Base-by-base conservation (phyloP, 2,329 filamentous ascomycete genomes). In the Balansia obtecta region DNA sequence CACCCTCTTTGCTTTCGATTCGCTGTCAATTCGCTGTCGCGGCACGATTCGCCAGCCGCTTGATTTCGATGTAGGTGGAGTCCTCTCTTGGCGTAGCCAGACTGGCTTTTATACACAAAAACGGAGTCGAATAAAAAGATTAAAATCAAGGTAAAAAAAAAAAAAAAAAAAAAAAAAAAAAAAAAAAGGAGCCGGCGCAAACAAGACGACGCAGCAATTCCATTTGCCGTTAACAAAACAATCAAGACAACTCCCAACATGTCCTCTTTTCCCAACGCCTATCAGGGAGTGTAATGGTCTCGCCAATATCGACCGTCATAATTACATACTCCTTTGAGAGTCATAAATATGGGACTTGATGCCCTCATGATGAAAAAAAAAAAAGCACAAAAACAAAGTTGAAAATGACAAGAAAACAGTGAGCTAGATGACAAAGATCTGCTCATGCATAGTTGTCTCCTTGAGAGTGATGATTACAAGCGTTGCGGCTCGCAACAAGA, bases 251-350 rank as follows among this genome's bases (percentile, higher is more conserved):
- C 61, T 58, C 60, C 60, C 59, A 51, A 59, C 58, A 60, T 54
- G 54, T 57, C 53, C 56, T 55, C 55, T 48, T 40, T 55, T 55
- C 57, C 54, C 54, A 66, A 67, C 64, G 64, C 65, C 64, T 38
- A 49, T 56, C 55, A 67, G 61, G 63, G 65, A 67, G 61, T 61
- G 65, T 65, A 67, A 65, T 63, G 64, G 64, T 54, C 63, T 51
- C 43, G 51, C 51, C 46, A 49, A 45, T 38, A 38, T 50, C 20
- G 62, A 60, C 64, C 65, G 63, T 67, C 65, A 58, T 66, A 60
- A 68, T 67, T 68, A 68, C 63, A 63, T 63, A 61, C 61, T 64
- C 62, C 58, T 42, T 50, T 20, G 34, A 39, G 40, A 48, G 16
- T 46, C 45, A 47, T 50, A 34, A 50, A 50, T 46, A 46, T 45